Percentiles rank a stretch among this genome's conserved stretches.
These are phyloP conservation scores for Euphorbia tirucalli DNA, from an alignment of 345 rosid species.

Conservation along the genomic window DNA sequence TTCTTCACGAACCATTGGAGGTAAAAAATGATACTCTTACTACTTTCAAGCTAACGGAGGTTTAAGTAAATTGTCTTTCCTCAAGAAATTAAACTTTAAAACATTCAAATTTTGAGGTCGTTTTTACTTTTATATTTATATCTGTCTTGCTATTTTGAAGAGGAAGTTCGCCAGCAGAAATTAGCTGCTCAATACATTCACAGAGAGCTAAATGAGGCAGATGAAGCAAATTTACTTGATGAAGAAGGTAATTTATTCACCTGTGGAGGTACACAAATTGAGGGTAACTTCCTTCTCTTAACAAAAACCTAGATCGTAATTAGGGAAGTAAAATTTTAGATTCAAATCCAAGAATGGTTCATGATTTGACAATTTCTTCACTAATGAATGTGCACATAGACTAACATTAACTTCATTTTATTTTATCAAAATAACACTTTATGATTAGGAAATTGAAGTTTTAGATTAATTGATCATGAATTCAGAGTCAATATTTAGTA, in stretches of 20 bases:
- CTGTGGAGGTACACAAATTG: background rate
- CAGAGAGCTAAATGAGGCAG: constrained; percentile 47
- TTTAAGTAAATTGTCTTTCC: background rate
- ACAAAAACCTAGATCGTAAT: background rate
- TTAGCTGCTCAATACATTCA: constrained; percentile 36
- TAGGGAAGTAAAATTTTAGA: too few species aligned
- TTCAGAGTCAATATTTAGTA: too few species aligned
- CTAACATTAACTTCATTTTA: background rate
- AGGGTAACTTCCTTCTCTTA: background rate
- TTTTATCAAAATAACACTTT: background rate
- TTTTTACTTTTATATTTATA: constrained; percentile 3
- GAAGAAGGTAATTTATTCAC: constrained; percentile 47
- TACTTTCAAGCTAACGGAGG: background rate
- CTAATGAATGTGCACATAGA: background rate
- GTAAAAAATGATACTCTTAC: constrained; percentile 11
- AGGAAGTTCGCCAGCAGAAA: constrained; percentile 41
- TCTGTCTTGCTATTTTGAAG: constrained; percentile 24
- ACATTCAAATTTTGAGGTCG: background rate
- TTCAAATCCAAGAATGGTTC: too few species aligned
- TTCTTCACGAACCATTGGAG: constrained; percentile 33
- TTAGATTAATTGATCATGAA: too few species aligned
- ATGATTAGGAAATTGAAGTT: too few species aligned
- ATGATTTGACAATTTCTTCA: too few species aligned
- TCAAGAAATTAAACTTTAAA: background rate
- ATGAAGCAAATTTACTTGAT: constrained; percentile 64